Conservation (phyloP, 805 yeast species). For the Millerago galiae region DNA sequence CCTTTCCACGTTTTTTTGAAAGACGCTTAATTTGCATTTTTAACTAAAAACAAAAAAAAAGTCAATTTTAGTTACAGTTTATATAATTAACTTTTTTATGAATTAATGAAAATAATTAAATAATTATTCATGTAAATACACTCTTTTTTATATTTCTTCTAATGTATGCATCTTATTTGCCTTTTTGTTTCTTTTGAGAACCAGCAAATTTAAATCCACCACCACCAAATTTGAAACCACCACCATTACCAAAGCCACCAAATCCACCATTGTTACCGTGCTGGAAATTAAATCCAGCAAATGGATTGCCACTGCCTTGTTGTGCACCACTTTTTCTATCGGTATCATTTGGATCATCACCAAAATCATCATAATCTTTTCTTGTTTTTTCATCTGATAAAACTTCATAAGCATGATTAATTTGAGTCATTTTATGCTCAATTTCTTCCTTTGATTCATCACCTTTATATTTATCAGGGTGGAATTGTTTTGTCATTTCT, state of each 20-base stretch:
- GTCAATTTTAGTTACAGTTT: neutral
- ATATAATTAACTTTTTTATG: neutral
- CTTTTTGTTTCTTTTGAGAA: neutral
- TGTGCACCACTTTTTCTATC: conserved; percentile 9
- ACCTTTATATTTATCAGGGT: conserved; percentile 85
- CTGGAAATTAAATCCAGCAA: conserved; percentile 2
- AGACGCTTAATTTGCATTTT: neutral
- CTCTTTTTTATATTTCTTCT: neutral
- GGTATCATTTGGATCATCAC: conserved; percentile 46
- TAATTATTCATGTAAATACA: neutral
- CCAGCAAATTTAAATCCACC: neutral
- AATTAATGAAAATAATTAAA: neutral
- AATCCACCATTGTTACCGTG: conserved; percentile 3
- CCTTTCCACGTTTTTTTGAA: conserved; percentile 37
- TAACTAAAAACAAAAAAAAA: neutral
- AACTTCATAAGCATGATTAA: conserved; percentile 89
- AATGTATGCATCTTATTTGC: too few species aligned
- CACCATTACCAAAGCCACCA: conserved; percentile 3
- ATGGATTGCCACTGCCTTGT: conserved; percentile 3
- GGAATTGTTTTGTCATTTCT: conserved; percentile 69
- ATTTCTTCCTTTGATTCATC: conserved; percentile 61
- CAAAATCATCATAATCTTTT: conserved; percentile 57
- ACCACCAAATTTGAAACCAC: neutral
- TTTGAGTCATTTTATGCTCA: conserved; percentile 82
- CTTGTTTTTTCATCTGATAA: conserved; percentile 61